Percentiles rank a stretch among this genome's conserved stretches.
These are phyloP conservation scores for Termitomyces sp. DNA, from an alignment of 768 basidiomycete genomes.

Conservation along the genomic window DNA sequence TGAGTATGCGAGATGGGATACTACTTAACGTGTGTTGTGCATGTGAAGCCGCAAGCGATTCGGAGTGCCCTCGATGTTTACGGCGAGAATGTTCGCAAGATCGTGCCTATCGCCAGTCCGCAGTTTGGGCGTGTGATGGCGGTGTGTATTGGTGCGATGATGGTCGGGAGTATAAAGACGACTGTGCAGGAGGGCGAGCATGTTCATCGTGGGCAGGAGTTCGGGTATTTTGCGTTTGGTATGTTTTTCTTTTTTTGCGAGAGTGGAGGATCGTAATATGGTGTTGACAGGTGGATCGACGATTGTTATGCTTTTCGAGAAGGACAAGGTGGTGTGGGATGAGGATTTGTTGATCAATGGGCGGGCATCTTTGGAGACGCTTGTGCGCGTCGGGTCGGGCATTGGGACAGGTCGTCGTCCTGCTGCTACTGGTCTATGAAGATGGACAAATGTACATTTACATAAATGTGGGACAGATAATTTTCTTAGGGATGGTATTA, in stretches of 20 bases:
- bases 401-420: slow-evolving; percentile 42
- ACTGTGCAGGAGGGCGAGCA: slow-evolving; percentile 81
- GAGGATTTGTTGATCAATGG: slow-evolving; percentile 85
- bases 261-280: too few species aligned
- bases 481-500: neutral
- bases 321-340: slow-evolving; percentile 82
- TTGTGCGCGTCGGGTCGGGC: slow-evolving; percentile 85
- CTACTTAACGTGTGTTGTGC: too few species aligned
- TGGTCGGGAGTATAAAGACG: slow-evolving; percentile 87
- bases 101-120: slow-evolving; percentile 86
- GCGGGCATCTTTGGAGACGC: slow-evolving; percentile 81
- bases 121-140: slow-evolving; percentile 91
- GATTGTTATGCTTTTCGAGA: slow-evolving; percentile 78
- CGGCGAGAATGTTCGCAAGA: slow-evolving; percentile 89
- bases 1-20: too few species aligned
- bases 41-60: slow-evolving; percentile 82
- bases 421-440: too few species aligned
- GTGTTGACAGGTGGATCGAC: too few species aligned
- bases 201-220: slow-evolving; percentile 81
- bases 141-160: slow-evolving; percentile 91
- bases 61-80: slow-evolving; percentile 88
- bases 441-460: neutral
- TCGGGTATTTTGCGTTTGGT: slow-evolving; percentile 97
- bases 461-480: too few species aligned
- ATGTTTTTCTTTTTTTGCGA: slow-evolving; percentile 10